phyloP scores from a whole-genome alignment of 2,329 filamentous ascomycete genomes.

The Fusarium zealandicum region DNA sequence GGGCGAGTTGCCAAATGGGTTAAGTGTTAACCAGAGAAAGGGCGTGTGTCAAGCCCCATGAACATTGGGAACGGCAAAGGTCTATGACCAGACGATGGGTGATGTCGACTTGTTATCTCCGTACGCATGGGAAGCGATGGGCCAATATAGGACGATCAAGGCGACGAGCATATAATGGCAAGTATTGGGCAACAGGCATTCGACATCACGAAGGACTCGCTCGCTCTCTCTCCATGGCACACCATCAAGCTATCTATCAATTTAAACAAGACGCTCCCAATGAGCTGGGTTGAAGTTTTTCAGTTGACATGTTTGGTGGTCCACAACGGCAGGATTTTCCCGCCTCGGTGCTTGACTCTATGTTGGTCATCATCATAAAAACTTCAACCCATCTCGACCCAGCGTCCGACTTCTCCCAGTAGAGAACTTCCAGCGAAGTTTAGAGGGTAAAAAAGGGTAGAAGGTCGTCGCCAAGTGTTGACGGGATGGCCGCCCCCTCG shows the following conservation, averaged over 20 bases:
- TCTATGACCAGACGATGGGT: too few species aligned
- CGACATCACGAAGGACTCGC: not conserved
- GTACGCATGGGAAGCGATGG: too few species aligned
- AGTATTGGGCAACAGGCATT: too few species aligned
- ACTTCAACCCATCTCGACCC: constrained; percentile 55
- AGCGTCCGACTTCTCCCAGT: constrained; percentile 32
- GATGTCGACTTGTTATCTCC: too few species aligned
- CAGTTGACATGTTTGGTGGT: constrained; percentile 45
- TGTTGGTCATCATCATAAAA: constrained; percentile 92
- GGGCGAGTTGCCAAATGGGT: too few species aligned
- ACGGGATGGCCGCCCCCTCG: constrained; percentile 70
- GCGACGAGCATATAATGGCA: too few species aligned
- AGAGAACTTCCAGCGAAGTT: constrained; percentile 53
- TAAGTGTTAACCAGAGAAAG: too few species aligned
- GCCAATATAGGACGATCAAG: too few species aligned
- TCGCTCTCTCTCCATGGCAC: not conserved
- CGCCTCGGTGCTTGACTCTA: constrained; percentile 96
- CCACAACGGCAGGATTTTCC: constrained; percentile 44
- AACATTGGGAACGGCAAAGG: too few species aligned
- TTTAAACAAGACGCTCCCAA: constrained; percentile 3
- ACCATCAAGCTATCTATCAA: not conserved
- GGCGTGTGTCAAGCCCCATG: too few species aligned
- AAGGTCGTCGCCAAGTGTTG: constrained; percentile 36
- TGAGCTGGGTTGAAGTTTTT: constrained; percentile 38
- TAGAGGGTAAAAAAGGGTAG: constrained; percentile 46